Evolutionary conservation across 2,329 filamentous ascomycete species (phyloP), one percentile per base, ranked within the genome.

Genomic region (Colletotrichum sp.): DNA sequence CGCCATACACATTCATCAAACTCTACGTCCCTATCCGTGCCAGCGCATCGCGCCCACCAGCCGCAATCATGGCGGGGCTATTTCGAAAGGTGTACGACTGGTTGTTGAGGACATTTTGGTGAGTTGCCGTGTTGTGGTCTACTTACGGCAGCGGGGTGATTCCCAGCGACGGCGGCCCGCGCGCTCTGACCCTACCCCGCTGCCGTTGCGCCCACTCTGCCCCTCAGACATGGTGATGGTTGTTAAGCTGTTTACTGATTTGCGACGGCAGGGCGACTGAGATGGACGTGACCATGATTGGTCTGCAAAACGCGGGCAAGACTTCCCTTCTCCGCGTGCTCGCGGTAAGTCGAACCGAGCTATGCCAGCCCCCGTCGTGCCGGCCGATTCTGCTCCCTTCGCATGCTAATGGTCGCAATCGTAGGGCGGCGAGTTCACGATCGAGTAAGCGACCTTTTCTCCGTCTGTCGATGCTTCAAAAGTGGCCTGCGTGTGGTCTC

Each of bases 281-380:
- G 89, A 98, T 99, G 96, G 97, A 99, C 87, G 96, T 99, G 84
- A 98, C 97, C 80, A 98, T 99, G 94, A 96, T 99, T 84, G 97
- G 97, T 28, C 88, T 99, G 83, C 97, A 99, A 84, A 98, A 98
- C 88, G 97, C 97, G 75, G 97, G 97, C 82, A 99, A 99, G 88
- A 98, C 97, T 52, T 98, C 96, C 77, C 87, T 99, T 82, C 89
- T 99, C 84, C 92, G 96, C 81, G 96, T 98, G 81, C 90, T 99
- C 81, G 96, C 96, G 89, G 97, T 99, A 93, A 91, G 96, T 84
- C 71, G 73, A 75, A 76, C 75, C 73, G 58, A 55, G 73, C 52
- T 68, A 68, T 71, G 77, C 79, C 78, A 76, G 78, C 69, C 28
- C 34, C 70, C n/a, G 71, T 60, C 43, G 55, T 78, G n/a, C n/a